Evolutionary conservation across 495 filamentous ascomycete species (phyloP).

Genomic region (Hypoxylon perforatum): DNA sequence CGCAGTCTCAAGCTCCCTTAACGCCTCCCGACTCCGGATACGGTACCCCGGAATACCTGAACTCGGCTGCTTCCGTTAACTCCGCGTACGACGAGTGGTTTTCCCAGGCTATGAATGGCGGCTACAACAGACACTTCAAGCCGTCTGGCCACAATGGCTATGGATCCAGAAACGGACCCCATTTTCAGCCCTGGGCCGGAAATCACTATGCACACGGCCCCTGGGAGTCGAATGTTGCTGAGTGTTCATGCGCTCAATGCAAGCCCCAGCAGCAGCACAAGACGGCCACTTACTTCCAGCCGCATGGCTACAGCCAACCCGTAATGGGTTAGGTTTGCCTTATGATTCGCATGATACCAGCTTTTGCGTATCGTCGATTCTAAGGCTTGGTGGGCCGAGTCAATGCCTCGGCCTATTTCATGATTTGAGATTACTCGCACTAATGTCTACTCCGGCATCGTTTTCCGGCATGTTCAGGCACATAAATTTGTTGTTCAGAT

Average conservation of each 20-base stretch:
- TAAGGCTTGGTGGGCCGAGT: neutral
- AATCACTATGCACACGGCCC: slow-evolving; percentile 41
- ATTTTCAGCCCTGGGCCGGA: slow-evolving; percentile 9
- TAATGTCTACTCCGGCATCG: slow-evolving; percentile 48
- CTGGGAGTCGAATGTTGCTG: slow-evolving; percentile 70
- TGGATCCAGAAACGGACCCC: slow-evolving; percentile 44
- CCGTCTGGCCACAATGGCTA: slow-evolving; percentile 48
- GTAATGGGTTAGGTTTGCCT: slow-evolving; percentile 64
- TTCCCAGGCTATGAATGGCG: slow-evolving; percentile 50
- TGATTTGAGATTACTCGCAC: slow-evolving; percentile 34
- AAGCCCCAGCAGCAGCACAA: slow-evolving; percentile 56
- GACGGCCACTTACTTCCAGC: slow-evolving; percentile 72
- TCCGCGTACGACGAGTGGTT: slow-evolving; percentile 61
- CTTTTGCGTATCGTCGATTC: slow-evolving; percentile 28
- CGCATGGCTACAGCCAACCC: slow-evolving; percentile 71
- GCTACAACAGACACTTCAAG: slow-evolving; percentile 61
- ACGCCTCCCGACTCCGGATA: slow-evolving; percentile 64
- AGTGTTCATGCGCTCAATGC: slow-evolving; percentile 77
- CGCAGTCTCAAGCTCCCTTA: slow-evolving; percentile 52
- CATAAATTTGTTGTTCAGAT: slow-evolving; percentile 50
- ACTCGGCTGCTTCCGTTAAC: slow-evolving; percentile 57
- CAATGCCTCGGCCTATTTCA: neutral
- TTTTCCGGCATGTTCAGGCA: slow-evolving; percentile 47
- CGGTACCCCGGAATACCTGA: slow-evolving; percentile 61
- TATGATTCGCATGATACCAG: slow-evolving; percentile 16